Base-by-base conservation (phyloP, 305 asterid species). In the Withania somnifera region DNA sequence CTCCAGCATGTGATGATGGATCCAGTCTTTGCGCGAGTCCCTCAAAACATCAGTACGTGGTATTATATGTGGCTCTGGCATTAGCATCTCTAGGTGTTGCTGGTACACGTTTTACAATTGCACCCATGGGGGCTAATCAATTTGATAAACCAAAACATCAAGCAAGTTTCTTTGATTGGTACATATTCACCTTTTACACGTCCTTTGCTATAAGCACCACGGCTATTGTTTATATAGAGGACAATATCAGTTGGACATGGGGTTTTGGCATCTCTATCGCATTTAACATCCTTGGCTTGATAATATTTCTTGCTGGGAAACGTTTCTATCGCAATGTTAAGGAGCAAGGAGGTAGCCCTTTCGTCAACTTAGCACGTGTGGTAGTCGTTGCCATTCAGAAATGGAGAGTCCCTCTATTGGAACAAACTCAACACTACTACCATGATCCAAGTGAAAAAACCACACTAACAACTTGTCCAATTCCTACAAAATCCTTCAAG, bases 81-180 rank as follows among this genome's bases (percentile, higher is more conserved):
- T 88, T 93, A 0, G 84, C 87, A 1, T 83, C 93, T 17, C 60
- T 93, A 0, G 98, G 98, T 2, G 80, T 81, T 8, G 95, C 91
- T 1, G 98, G 97, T 32, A 85, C 92, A 1, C 94, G 98, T 42
- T 92, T 88, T 85, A 90, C 93, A 6, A 81, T 92, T 15, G 97
- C 91, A 19, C 84, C 97, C 13, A 89, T 93, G 92, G 98, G 98
- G 13, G 98, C 98, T 0, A 88, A 91, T 30, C 98, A 93, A 40
- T 84, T 92, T 1, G 87, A 84, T 50, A 83, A 36, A 40, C 84
- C 89, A 45, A 88, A 88, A 83, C 88, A 88, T 77, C 95, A 83
- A 50, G 87, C 78, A 7, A 51, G 83, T 15, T 92, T 88, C 90
- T 90, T 92, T 85, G 86, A 93, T 78, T 93, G 97, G 97, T 93